A percentile compares a stretch with the other conserved stretches of the same genome.
Conservation (phyloP, 805 yeast genomes). For the Yarrowia porcina region DNA sequence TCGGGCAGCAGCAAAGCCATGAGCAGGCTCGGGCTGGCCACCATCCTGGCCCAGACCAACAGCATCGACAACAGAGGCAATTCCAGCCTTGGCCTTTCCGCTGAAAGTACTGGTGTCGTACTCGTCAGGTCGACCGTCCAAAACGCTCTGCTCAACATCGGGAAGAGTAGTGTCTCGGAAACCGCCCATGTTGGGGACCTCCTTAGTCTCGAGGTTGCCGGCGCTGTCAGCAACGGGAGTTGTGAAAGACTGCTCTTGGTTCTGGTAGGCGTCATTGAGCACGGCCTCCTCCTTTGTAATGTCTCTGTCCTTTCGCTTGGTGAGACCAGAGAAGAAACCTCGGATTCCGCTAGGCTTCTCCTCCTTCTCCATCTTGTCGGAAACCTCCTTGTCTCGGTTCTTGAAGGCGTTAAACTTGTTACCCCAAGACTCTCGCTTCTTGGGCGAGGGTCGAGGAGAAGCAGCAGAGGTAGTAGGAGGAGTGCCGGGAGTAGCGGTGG, state of each 20-base stretch:
- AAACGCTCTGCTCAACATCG: neutral
- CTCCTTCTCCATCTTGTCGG: neutral
- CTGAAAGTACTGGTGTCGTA: neutral
- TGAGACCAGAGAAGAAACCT: slow-evolving; percentile 7
- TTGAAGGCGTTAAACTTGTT: slow-evolving; percentile 15
- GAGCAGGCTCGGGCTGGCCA: slow-evolving; percentile 8
- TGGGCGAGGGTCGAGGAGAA: neutral
- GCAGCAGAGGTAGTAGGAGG: neutral
- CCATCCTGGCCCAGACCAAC: neutral
- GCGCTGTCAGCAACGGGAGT: neutral
- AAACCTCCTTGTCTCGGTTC: neutral
- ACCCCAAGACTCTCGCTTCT: slow-evolving; percentile 12
- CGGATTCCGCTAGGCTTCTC: slow-evolving; percentile 11
- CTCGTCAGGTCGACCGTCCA: slow-evolving; percentile 9
- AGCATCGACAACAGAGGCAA: neutral
- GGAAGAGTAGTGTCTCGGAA: neutral
- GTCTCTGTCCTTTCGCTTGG: neutral
- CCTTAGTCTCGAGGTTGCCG: neutral
- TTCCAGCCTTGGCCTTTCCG: slow-evolving; percentile 1
- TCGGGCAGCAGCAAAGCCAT: slow-evolving; percentile 5
- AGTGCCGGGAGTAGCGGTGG: neutral
- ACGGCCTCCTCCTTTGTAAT: neutral
- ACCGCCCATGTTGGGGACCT: slow-evolving; percentile 2
- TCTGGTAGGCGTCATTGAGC: neutral
- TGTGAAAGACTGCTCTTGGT: neutral